These are phyloP conservation scores for Paramecium sexaurelia DNA, from an alignment of 73 alveolate species.

Conservation along the genomic window DNA sequence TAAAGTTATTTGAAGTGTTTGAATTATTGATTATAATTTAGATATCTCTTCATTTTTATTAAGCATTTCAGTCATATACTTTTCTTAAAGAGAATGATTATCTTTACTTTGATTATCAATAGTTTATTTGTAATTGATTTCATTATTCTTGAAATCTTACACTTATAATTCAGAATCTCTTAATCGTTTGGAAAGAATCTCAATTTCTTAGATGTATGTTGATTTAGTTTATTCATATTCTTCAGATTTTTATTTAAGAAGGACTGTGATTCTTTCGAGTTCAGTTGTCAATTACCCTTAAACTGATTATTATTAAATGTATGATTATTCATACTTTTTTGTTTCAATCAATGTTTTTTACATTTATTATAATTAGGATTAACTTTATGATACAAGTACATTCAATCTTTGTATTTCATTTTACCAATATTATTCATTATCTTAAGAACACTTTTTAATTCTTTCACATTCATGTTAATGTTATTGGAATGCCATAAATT, in stretches of 20 bases:
- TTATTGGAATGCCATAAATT: neutral
- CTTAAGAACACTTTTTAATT: neutral
- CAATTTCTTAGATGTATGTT: neutral
- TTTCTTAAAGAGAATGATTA: neutral
- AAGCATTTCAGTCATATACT: neutral
- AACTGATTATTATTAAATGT: neutral
- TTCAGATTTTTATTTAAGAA: constrained; percentile 31
- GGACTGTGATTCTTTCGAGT: constrained; percentile 22
- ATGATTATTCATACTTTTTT: constrained; percentile 4
- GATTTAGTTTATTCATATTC: neutral
- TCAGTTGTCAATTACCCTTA: neutral
- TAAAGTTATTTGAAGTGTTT: constrained; percentile 22
- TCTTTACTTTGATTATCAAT: neutral
- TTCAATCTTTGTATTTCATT: constrained; percentile 44
- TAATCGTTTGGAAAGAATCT: neutral
- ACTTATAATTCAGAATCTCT: neutral
- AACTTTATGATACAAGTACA: constrained; percentile 21
- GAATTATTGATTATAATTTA: neutral
- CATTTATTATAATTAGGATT: constrained; percentile 39
- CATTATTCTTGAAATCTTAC: neutral
- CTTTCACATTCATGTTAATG: neutral
- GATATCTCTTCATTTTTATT: constrained; percentile 20
- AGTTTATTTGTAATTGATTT: neutral
- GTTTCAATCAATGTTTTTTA: neutral
- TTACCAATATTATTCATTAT: constrained; percentile 17